Percentiles rank a stretch among this genome's conserved stretches.
phyloP scores from a whole-genome alignment of 108 stramenopile species.

The Conticribra guillardii region DNA sequence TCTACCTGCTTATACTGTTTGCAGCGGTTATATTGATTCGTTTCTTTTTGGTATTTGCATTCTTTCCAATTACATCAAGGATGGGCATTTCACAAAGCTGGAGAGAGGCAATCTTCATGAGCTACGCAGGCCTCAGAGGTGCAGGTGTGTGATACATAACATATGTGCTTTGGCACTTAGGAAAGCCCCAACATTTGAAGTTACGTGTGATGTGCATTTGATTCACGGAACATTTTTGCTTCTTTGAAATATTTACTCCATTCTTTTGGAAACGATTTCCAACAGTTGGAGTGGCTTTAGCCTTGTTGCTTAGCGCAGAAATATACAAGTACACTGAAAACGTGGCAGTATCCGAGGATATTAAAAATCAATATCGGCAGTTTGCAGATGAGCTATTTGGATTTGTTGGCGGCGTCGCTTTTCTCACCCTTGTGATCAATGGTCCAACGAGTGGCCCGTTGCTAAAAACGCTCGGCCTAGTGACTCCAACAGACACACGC shows the following conservation, averaged over 20 bases:
- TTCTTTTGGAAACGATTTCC: too few relatives aligned
- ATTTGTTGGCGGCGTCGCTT: slow-evolving; percentile 58
- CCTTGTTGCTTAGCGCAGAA: slow-evolving; percentile 66
- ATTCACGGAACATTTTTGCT: too few relatives aligned
- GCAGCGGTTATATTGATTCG: slow-evolving; percentile 35
- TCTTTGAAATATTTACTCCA: too few relatives aligned
- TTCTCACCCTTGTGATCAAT: slow-evolving; percentile 67
- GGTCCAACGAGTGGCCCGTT: slow-evolving; percentile 64
- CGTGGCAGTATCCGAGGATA: not conserved
- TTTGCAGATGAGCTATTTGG: slow-evolving; percentile 21
- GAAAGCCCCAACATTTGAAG: too few relatives aligned
- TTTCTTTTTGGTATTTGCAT: slow-evolving; percentile 48
- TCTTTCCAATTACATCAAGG: slow-evolving; percentile 69
- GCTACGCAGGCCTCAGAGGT: slow-evolving; percentile 84
- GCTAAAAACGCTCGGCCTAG: slow-evolving; percentile 58
- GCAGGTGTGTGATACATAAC: too few relatives aligned
- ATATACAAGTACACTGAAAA: slow-evolving; percentile 24
- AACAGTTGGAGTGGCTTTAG: slow-evolving; percentile 88
- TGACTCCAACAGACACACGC: slow-evolving; percentile 52
- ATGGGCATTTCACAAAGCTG: slow-evolving; percentile 64
- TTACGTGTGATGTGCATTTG: too few relatives aligned
- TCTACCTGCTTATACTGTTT: slow-evolving; percentile 66
- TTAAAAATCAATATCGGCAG: not conserved
- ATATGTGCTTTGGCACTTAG: too few relatives aligned
- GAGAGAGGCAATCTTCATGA: slow-evolving; percentile 67